Evolutionary conservation across 1,139 yeast species (phyloP).

Genomic region (Geotrichum carabidarum): DNA sequence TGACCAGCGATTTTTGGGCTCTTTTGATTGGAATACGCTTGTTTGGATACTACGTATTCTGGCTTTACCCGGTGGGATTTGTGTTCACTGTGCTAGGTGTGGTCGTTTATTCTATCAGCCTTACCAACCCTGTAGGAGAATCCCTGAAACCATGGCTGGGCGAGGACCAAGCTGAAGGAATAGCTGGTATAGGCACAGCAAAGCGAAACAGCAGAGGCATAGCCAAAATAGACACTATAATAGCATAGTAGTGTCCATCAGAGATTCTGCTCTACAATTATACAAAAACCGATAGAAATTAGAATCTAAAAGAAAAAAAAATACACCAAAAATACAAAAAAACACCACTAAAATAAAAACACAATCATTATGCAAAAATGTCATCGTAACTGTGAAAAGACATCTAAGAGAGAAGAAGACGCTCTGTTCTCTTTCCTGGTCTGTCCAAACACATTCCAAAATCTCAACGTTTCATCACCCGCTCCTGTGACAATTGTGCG

Average conservation of each 20-base stretch:
- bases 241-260: too few relatives aligned
- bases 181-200: slow-evolving; percentile 43
- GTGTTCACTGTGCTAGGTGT: slow-evolving; percentile 43
- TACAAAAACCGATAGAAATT: too few relatives aligned
- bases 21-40: slow-evolving; percentile 41
- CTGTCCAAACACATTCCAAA: slow-evolving; percentile 89
- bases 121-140: slow-evolving; percentile 38
- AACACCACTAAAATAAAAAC: too few relatives aligned
- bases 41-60: slow-evolving; percentile 42
- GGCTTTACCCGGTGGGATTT: slow-evolving; percentile 46
- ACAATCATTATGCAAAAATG: not conserved
- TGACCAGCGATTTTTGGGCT: slow-evolving; percentile 47
- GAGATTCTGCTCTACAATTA: too few relatives aligned
- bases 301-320: too few relatives aligned
- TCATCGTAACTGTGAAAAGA: slow-evolving; percentile 70
- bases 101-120: slow-evolving; percentile 39
- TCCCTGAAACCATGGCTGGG: slow-evolving; percentile 45
- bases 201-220: not conserved
- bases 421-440: slow-evolving; percentile 47
- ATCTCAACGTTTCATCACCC: slow-evolving; percentile 91
- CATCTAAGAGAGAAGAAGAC: slow-evolving; percentile 54
- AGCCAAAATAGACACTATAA: too few relatives aligned
- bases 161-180: slow-evolving; percentile 38
- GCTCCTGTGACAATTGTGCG: slow-evolving; percentile 98
- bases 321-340: too few relatives aligned